These are phyloP conservation scores for Arthroderma uncinatum DNA, from an alignment of 2,329 filamentous ascomycete genomes.

Conservation along the genomic window DNA sequence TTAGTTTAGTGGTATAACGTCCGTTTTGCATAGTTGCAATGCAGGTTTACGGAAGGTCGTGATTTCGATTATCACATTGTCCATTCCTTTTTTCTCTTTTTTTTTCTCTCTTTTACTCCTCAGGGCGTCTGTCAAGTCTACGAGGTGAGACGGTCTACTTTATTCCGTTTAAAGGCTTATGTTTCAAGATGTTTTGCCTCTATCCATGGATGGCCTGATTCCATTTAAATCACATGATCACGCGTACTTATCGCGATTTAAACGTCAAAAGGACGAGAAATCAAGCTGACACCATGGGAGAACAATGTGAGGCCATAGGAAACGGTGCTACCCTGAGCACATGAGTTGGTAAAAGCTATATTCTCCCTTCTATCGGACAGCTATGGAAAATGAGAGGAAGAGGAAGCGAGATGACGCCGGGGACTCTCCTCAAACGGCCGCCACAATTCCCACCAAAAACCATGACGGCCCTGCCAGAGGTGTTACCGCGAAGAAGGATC, in stretches of 20 bases:
- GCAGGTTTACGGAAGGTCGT: slow-evolving; percentile 18
- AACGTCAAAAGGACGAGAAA: not conserved
- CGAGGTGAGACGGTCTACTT: too few relatives aligned
- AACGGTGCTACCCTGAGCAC: too few relatives aligned
- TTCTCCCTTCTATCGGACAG: too few relatives aligned
- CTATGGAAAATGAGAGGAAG: slow-evolving; percentile 9
- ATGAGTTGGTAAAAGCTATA: not conserved
- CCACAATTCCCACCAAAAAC: slow-evolving; percentile 4
- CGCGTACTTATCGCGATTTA: not conserved
- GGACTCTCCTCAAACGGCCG: not conserved
- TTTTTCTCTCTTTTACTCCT: slow-evolving; percentile 13
- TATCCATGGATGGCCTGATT: too few relatives aligned
- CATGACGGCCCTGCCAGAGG: slow-evolving; percentile 2
- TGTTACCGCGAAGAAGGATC: not conserved
- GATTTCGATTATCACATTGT: slow-evolving; percentile 22
- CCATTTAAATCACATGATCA: slow-evolving; percentile 1
- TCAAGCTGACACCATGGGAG: too few relatives aligned
- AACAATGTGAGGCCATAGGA: not conserved
- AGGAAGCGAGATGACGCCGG: slow-evolving; percentile 11
- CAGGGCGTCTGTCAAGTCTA: too few relatives aligned
- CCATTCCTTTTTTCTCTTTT: slow-evolving; percentile 13
- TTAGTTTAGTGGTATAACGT: slow-evolving; percentile 22
- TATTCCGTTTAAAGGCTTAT: too few relatives aligned
- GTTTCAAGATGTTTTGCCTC: too few relatives aligned
- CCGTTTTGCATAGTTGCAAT: slow-evolving; percentile 20